These are phyloP conservation scores for Boletellus ananas DNA, from an alignment of 768 basidiomycete genomes.

Conservation along the genomic window DNA sequence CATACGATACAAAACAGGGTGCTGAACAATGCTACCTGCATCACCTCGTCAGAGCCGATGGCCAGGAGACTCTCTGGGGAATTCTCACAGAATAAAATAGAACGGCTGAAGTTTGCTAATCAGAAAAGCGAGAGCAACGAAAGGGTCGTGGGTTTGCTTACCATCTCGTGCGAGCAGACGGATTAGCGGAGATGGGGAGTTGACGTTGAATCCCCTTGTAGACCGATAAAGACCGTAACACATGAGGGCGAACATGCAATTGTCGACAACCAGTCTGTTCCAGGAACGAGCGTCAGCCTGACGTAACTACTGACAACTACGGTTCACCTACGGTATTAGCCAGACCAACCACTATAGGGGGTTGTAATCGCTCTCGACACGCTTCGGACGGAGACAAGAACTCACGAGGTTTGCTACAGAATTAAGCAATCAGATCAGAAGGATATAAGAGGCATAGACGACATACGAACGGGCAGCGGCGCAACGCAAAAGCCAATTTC, in stretches of 20 bases:
- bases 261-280: slow-evolving; percentile 17
- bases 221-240: slow-evolving; percentile 3
- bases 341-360: slow-evolving; percentile 10
- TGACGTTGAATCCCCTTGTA: not conserved
- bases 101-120: slow-evolving; percentile 1
- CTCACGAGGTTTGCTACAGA: slow-evolving; percentile 8
- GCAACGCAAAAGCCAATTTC: slow-evolving; percentile 13
- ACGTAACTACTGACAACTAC: too few species aligned
- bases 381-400: not conserved
- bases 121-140: not conserved
- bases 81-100: slow-evolving; percentile 16
- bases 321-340: slow-evolving; percentile 10
- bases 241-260: slow-evolving; percentile 4
- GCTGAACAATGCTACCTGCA: slow-evolving; percentile 14
- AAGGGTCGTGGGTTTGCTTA: not conserved
- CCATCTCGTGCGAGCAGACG: slow-evolving; percentile 6
- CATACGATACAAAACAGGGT: slow-evolving; percentile 3
- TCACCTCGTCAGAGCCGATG: too few species aligned
- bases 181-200: slow-evolving; percentile 5
- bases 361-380: not conserved
- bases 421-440: not conserved
- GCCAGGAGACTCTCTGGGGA: too few species aligned
- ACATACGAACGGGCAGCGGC: not conserved
- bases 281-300: not conserved
- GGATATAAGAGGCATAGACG: not conserved